Evolutionary conservation across 768 basidiomycete species (phyloP).

Genomic region (Termitomyces bulborhizus): DNA sequence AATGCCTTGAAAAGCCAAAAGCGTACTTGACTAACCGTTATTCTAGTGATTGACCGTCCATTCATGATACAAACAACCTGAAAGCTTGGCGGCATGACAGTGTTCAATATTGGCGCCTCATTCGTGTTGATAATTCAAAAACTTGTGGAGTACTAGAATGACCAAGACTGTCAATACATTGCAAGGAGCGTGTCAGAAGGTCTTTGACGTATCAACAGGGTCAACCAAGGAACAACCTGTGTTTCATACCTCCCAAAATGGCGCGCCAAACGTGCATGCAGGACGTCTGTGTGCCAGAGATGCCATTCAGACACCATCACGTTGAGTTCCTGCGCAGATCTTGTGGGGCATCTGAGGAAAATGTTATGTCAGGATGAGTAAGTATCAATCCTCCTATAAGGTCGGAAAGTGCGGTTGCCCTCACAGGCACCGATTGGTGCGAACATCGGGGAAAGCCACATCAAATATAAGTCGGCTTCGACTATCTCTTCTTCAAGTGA

Average conservation of each 20-base stretch:
- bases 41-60: background rate
- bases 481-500: background rate
- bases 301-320: slow-evolving; percentile 9
- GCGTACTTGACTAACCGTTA: background rate
- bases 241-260: background rate
- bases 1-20: background rate
- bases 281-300: background rate
- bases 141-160: background rate
- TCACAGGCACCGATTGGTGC: slow-evolving; percentile 21
- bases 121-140: background rate
- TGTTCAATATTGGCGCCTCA: background rate
- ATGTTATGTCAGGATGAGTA: slow-evolving; percentile 5
- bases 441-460: background rate
- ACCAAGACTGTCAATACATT: background rate
- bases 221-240: background rate
- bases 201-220: background rate
- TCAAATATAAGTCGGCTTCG: background rate
- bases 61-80: background rate
- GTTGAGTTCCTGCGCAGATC: slow-evolving; percentile 7
- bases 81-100: background rate
- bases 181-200: background rate
- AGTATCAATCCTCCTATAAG: slow-evolving; percentile 24
- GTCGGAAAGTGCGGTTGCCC: slow-evolving; percentile 31
- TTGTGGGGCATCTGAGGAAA: slow-evolving; percentile 3
- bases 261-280: no score